These are phyloP conservation scores for Solanum habrochaites DNA, from an alignment of 257 asterid species.

Conservation along the genomic window DNA sequence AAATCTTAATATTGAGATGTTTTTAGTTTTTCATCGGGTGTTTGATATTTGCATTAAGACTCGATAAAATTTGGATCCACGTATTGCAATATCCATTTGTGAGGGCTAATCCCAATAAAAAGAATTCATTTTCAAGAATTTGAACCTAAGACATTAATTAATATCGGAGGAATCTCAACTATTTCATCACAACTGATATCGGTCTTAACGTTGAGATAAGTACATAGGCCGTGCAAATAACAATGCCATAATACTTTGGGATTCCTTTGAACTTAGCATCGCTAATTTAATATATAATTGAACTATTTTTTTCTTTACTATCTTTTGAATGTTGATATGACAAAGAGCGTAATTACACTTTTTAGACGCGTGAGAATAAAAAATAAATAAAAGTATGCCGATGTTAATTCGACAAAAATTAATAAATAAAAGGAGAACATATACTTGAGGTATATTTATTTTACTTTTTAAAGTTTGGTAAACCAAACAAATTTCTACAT, in stretches of 20 bases:
- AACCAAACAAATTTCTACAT: not conserved
- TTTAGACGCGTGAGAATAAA: not conserved
- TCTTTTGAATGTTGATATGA: not conserved
- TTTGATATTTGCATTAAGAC: not conserved
- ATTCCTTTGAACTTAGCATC: not conserved
- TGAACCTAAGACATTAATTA: not conserved
- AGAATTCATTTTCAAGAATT: accelerated
- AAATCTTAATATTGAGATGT: not conserved
- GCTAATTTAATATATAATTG: not conserved
- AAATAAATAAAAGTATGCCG: not conserved
- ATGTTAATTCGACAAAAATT: not conserved
- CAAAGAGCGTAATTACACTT: not conserved
- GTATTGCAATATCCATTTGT: not conserved
- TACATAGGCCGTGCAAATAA: not conserved
- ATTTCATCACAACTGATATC: not conserved
- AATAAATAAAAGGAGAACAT: not conserved
- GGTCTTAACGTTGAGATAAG: not conserved
- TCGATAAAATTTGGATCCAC: not conserved
- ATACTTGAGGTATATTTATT: not conserved
- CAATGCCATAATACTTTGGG: not conserved
- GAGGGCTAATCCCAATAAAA: accelerated
- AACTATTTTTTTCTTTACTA: not conserved
- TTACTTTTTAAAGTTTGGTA: not conserved
- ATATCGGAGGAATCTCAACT: accelerated
- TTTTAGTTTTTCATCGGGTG: not conserved